Conservation (phyloP, 2,329 filamentous ascomycete genomes). For the Fusarium pseudonygamai region DNA sequence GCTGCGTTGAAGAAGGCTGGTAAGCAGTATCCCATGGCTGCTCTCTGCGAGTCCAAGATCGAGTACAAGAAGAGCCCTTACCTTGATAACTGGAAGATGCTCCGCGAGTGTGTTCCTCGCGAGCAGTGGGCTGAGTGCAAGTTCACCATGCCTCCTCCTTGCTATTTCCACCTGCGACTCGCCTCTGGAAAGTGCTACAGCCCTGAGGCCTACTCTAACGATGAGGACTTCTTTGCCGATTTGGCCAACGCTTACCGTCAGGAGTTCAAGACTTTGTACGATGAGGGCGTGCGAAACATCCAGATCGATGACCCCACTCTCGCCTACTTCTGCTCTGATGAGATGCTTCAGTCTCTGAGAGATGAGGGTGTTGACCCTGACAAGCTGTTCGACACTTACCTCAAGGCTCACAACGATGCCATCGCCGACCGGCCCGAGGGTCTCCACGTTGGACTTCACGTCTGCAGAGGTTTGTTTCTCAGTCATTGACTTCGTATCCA, state of each 20-base stretch:
- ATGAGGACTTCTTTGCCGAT: conserved; percentile 66
- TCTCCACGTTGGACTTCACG: conserved; percentile 76
- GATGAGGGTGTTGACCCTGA: conserved; percentile 69
- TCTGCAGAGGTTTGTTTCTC: conserved; percentile 52
- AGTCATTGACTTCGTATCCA: too few relatives aligned
- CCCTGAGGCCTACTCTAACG: conserved; percentile 60
- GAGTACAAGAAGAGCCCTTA: conserved; percentile 53
- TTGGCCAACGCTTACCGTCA: conserved; percentile 64
- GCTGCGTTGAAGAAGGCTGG: conserved; percentile 51
- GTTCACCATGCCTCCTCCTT: conserved; percentile 72
- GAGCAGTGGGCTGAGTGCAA: conserved; percentile 72
- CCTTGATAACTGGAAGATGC: conserved; percentile 54
- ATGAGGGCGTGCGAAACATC: conserved; percentile 64
- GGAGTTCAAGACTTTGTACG: conserved; percentile 64
- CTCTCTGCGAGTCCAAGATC: conserved; percentile 55
- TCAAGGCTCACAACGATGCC: conserved; percentile 78
- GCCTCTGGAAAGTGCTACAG: conserved; percentile 63
- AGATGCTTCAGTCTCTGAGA: conserved; percentile 68
- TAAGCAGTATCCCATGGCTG: conserved; percentile 52
- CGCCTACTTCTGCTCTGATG: conserved; percentile 73
- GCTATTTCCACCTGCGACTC: conserved; percentile 70
- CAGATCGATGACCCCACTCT: conserved; percentile 73
- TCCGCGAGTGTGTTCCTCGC: conserved; percentile 58
- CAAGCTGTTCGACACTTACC: conserved; percentile 73
- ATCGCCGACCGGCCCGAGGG: conserved; percentile 68